Percentiles rank a stretch among this genome's conserved stretches.
Evolutionary conservation across 768 basidiomycete genomes (phyloP).

Genomic region (Flagelloscypha sp.): DNA sequence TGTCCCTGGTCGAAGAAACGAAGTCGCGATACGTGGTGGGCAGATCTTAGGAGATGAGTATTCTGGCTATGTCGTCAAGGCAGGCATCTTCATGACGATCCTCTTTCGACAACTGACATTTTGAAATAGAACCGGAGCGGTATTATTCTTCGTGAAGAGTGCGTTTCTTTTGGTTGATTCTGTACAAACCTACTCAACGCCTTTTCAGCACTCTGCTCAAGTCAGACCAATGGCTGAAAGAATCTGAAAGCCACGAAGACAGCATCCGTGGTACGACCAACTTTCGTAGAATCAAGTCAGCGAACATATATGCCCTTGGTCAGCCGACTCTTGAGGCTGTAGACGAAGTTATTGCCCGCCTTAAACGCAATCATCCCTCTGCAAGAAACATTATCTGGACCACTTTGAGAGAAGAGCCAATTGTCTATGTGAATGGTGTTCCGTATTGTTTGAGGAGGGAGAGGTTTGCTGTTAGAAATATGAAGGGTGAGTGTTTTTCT

Average conservation of each 20-base stretch:
- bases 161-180: conserved; percentile 16
- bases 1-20: conserved; percentile 63
- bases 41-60: conserved; percentile 93
- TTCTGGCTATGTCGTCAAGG: conserved; percentile 88
- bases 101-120: background rate
- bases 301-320: conserved; percentile 84
- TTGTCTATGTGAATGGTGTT: conserved; percentile 87
- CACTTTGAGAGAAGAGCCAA: conserved; percentile 86
- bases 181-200: conserved; percentile 1
- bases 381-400: conserved; percentile 77
- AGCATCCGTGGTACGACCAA: conserved; percentile 91
- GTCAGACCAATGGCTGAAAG: conserved; percentile 84
- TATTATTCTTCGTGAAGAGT: conserved; percentile 89
- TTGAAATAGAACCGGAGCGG: conserved; percentile 72
- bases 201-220: conserved; percentile 68
- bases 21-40: conserved; percentile 68
- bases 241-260: conserved; percentile 55
- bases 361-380: conserved; percentile 52
- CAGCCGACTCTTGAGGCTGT: conserved; percentile 90
- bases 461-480: conserved; percentile 81
- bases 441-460: conserved; percentile 88
- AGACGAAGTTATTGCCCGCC: conserved; percentile 60
- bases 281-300: conserved; percentile 76
- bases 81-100: conserved; percentile 19
- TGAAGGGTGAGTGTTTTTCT: conserved; percentile 60